Percentiles rank a stretch among this genome's conserved stretches.
Evolutionary conservation across 2,329 filamentous ascomycete species (phyloP).

Genomic region (Trichoderma breve): DNA sequence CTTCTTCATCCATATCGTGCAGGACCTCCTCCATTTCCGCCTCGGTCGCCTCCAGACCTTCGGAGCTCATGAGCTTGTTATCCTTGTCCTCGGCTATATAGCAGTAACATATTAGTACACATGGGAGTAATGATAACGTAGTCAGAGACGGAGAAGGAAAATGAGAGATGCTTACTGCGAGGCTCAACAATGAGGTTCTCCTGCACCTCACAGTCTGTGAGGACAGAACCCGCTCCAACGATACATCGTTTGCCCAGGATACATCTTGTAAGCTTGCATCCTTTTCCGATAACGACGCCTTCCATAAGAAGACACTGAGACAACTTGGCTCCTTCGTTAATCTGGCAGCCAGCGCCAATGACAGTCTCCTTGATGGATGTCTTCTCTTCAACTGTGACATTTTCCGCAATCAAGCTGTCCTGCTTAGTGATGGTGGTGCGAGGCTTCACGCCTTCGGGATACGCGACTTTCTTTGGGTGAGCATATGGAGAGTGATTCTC

Average conservation of each 20-base stretch:
- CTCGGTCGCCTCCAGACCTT: constrained; percentile 62
- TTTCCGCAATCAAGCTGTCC: constrained; percentile 82
- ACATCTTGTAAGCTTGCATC: constrained; percentile 81
- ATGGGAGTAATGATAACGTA: neutral
- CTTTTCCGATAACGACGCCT: constrained; percentile 78
- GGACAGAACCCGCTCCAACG: constrained; percentile 75
- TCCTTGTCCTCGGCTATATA: constrained; percentile 62
- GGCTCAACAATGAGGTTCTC: constrained; percentile 83
- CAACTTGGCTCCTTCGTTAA: constrained; percentile 80
- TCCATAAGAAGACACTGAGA: constrained; percentile 93
- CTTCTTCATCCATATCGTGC: constrained; percentile 43
- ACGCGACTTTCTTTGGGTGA: constrained; percentile 75
- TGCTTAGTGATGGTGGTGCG: constrained; percentile 78
- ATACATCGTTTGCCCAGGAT: constrained; percentile 78
- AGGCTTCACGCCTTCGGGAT: constrained; percentile 76
- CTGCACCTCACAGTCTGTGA: constrained; percentile 90
- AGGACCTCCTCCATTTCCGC: constrained; percentile 58
- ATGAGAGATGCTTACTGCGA: constrained; percentile 55
- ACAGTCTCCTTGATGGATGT: constrained; percentile 90
- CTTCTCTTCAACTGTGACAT: constrained; percentile 85
- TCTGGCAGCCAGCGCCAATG: constrained; percentile 82
- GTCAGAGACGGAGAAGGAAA: neutral
- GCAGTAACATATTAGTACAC: constrained; percentile 1
- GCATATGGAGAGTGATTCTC: constrained; percentile 68
- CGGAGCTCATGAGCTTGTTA: constrained; percentile 65